A percentile compares a stretch with the other conserved stretches of the same genome.
phyloP scores from a whole-genome alignment of 768 basidiomycete genomes.

The Boletus pseudopeckii region DNA sequence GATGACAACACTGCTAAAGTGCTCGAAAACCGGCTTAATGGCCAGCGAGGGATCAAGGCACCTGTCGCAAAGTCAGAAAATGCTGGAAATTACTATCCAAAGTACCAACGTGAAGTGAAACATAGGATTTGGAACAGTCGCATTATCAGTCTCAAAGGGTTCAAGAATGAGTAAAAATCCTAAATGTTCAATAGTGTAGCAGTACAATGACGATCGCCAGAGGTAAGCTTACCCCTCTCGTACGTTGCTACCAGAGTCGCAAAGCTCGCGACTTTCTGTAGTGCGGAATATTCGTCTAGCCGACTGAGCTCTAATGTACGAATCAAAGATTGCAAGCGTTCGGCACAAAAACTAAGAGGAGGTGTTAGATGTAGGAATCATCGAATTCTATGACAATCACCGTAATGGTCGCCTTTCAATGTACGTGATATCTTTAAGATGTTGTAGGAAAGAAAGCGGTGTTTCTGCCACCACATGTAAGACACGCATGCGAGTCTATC shows the following conservation, averaged over 20 bases:
- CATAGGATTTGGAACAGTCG: constrained; percentile 96
- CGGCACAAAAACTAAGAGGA: constrained; percentile 82
- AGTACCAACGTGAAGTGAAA: constrained; percentile 89
- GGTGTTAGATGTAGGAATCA: not conserved
- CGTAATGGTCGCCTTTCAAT: constrained; percentile 91
- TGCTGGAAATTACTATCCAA: not conserved
- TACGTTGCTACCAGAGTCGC: constrained; percentile 97
- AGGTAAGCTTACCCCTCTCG: constrained; percentile 69
- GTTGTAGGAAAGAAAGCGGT: constrained; percentile 92
- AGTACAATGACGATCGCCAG: not conserved
- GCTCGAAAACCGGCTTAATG: constrained; percentile 96
- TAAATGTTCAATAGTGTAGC: constrained; percentile 26
- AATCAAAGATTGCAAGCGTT: constrained; percentile 90
- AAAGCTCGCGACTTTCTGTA: constrained; percentile 95
- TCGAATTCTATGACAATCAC: constrained; percentile 40
- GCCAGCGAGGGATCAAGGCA: constrained; percentile 97
- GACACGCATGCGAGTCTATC: constrained; percentile 96
- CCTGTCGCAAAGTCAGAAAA: constrained; percentile 40
- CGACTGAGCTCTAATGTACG: constrained; percentile 86
- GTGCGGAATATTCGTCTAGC: constrained; percentile 84
- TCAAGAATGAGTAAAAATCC: constrained; percentile 96
- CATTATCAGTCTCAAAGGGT: constrained; percentile 97
- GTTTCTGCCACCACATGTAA: constrained; percentile 99
- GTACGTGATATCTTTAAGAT: constrained; percentile 98
- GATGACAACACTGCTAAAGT: constrained; percentile 97